A percentile compares a stretch with the other conserved stretches of the same genome.
Evolutionary conservation across 2,329 filamentous ascomycete species (phyloP).

Genomic region (Aspergillus pseudoviridinutans): DNA sequence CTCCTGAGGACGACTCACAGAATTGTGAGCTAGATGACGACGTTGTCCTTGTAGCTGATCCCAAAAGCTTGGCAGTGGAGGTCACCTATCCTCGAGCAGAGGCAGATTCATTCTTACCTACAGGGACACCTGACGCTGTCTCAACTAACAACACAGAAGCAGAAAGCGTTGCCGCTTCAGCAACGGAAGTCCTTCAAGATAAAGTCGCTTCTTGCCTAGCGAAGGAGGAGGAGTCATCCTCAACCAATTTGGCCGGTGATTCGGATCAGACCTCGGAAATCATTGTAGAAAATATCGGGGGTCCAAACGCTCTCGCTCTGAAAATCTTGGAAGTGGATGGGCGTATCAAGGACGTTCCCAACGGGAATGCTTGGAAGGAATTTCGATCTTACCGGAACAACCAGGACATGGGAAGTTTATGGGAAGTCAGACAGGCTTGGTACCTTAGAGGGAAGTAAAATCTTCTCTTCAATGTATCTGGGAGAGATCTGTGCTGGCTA

Average conservation of each 20-base stretch:
- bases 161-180: neutral
- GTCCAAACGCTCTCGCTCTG: slow-evolving; percentile 25
- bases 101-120: neutral
- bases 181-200: neutral
- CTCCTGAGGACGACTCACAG: neutral
- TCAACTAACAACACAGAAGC: neutral
- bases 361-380: slow-evolving; percentile 42
- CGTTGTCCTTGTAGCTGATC: neutral
- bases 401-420: slow-evolving; percentile 45
- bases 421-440: slow-evolving; percentile 42
- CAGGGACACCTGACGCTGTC: neutral
- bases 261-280: slow-evolving; percentile 15
- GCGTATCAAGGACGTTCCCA: slow-evolving; percentile 27
- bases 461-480: neutral
- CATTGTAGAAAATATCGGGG: slow-evolving; percentile 25
- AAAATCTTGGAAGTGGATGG: slow-evolving; percentile 41
- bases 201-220: neutral
- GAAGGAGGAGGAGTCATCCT: neutral
- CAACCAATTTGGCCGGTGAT: neutral
- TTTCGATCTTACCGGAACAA: slow-evolving; percentile 42
- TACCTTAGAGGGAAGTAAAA: slow-evolving; percentile 24
- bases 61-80: slow-evolving; percentile 1
- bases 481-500: neutral
- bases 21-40: neutral
- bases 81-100: neutral